Evolutionary conservation across 768 basidiomycete species (phyloP).

Genomic region (Boletus edulis): DNA sequence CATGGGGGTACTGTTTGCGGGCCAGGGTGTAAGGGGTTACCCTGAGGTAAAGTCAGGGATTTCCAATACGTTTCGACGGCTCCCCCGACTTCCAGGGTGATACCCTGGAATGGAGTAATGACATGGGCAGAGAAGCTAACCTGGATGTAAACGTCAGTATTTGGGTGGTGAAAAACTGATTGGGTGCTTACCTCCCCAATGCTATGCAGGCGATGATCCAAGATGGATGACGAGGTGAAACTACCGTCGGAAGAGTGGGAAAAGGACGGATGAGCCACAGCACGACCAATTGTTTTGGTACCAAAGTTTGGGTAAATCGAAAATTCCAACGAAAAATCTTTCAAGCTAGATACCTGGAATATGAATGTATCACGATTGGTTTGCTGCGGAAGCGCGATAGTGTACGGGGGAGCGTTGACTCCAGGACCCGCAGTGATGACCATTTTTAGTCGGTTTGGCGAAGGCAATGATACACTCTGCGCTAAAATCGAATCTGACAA

Average conservation of each 20-base stretch:
- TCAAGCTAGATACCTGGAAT: slow-evolving; percentile 80
- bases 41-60: slow-evolving; percentile 45
- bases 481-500: slow-evolving; percentile 66
- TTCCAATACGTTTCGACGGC: slow-evolving; percentile 99
- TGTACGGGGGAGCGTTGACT: slow-evolving; percentile 85
- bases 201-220: slow-evolving; percentile 90
- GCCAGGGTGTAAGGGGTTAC: slow-evolving; percentile 29
- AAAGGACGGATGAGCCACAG: slow-evolving; percentile 76
- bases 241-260: slow-evolving; percentile 58
- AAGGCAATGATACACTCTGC: slow-evolving; percentile 64
- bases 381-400: slow-evolving; percentile 78
- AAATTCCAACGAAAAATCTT: slow-evolving; percentile 79
- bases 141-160: slow-evolving; percentile 37
- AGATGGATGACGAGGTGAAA: slow-evolving; percentile 68
- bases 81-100: slow-evolving; percentile 91
- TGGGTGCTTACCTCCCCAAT: slow-evolving; percentile 77
- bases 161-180: not conserved
- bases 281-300: slow-evolving; percentile 92
- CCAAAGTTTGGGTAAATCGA: slow-evolving; percentile 98
- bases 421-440: slow-evolving; percentile 91
- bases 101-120: slow-evolving; percentile 86
- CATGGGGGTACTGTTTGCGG: slow-evolving; percentile 38
- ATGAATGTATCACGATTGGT: slow-evolving; percentile 71
- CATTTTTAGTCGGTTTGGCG: slow-evolving; percentile 81
- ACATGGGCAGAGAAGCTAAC: slow-evolving; percentile 87